Evolutionary conservation across 805 yeast species (phyloP).

Genomic region (Suhomyces pyralidae): DNA sequence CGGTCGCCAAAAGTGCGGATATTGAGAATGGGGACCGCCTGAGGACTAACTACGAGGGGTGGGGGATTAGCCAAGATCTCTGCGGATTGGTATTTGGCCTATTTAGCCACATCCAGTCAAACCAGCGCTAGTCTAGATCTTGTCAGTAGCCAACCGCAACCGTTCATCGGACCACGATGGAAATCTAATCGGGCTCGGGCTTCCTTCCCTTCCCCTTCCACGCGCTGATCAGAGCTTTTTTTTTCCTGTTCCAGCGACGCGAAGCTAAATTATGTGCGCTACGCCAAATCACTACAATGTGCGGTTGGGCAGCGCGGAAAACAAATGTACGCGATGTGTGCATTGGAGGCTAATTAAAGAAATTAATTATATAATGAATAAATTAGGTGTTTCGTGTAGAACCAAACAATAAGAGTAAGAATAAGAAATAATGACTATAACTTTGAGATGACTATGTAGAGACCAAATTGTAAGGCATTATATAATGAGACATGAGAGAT

Average conservation of each 20-base stretch:
- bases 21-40: not conserved
- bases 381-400: not conserved
- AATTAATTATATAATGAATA: not conserved
- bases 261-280: not conserved
- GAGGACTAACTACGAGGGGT: not conserved
- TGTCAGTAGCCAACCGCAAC: not conserved
- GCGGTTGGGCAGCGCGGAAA: not conserved
- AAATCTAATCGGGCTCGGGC: not conserved
- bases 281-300: not conserved
- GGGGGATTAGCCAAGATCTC: not conserved
- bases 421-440: slow-evolving; percentile 3
- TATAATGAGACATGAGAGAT: not conserved
- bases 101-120: not conserved
- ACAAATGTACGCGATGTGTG: not conserved
- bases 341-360: not conserved
- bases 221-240: not conserved
- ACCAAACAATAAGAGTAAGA: slow-evolving; percentile 7
- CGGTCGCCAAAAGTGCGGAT: not conserved
- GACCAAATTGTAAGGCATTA: not conserved
- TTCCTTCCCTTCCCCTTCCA: not conserved
- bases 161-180: not conserved
- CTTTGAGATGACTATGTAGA: not conserved
- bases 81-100: not conserved
- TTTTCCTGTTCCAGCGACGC: slow-evolving; percentile 1
- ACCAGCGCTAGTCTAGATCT: not conserved